Evolutionary conservation across 2,329 filamentous ascomycete species (phyloP).

Genomic region (Penicillium psychrosexuale): DNA sequence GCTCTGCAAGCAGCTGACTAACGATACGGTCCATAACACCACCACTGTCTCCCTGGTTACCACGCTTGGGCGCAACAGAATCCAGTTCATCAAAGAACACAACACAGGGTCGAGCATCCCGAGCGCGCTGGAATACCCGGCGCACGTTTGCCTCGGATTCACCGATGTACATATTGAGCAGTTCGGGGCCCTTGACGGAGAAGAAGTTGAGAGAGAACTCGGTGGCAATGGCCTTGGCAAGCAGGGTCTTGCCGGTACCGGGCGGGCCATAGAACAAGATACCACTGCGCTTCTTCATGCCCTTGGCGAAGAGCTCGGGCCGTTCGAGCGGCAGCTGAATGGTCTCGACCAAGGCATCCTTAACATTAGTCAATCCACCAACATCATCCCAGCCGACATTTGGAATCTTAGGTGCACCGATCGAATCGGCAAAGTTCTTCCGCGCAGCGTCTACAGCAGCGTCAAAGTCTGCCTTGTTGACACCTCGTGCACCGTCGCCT

Average conservation of each 20-base stretch:
- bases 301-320: slow-evolving; percentile 91
- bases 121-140: slow-evolving; percentile 98
- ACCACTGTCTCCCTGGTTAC: slow-evolving; percentile 94
- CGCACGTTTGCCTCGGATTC: slow-evolving; percentile 99
- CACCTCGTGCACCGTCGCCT: slow-evolving; percentile 70
- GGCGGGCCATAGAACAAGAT: slow-evolving; percentile 98
- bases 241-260: slow-evolving; percentile 98
- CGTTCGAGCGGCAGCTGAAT: slow-evolving; percentile 89
- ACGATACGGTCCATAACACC: slow-evolving; percentile 99
- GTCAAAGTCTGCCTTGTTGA: slow-evolving; percentile 83
- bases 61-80: slow-evolving; percentile 92
- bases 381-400: slow-evolving; percentile 97
- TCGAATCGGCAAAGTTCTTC: slow-evolving; percentile 97
- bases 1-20: slow-evolving; percentile 85
- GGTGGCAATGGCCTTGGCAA: slow-evolving; percentile 98
- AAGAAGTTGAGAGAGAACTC: slow-evolving; percentile 99
- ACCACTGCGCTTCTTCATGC: slow-evolving; percentile 98
- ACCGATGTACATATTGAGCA: slow-evolving; percentile 99
- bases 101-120: slow-evolving; percentile 93
- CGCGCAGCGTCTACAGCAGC: slow-evolving; percentile 90
- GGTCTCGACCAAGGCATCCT: slow-evolving; percentile 94
- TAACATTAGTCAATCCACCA: slow-evolving; percentile 87
- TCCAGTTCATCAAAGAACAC: slow-evolving; percentile 99
- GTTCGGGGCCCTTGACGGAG: slow-evolving; percentile 95
- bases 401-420: slow-evolving; percentile 95